Evolutionary conservation across 164 flowering plant genomes (phyloP), one percentile per base, ranked within the genome.

Genomic region (Piper betle): DNA sequence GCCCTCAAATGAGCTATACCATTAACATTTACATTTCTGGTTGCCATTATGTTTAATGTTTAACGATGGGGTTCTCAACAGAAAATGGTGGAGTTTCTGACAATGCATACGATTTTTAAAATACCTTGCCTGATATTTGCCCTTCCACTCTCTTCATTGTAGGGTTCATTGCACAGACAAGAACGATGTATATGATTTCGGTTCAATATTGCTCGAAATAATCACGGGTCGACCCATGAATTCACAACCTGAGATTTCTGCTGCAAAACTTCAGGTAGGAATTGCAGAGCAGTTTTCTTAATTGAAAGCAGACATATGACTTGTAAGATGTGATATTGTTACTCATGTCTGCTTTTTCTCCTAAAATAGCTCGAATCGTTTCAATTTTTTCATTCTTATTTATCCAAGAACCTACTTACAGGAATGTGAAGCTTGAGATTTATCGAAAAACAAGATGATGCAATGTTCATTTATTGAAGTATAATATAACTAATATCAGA

Each of bases 201-300:
- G 97, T 53, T 78, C 84, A 11, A 88, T 94, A 67, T 64, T 94
- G 57, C 80, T 91, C 17, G 97, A 94, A 71, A 62, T 85, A 40
- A 77, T 90, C 57, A 54, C 71, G 2, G 99, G 99, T 53, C 80
- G 66, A 68, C 77, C 80, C 16, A 58, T 86, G 42, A 72, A 60
- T 52, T 74, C 84, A n/a, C 66, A n/a, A 42, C 67, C 59, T 58
- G 89, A 93, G 62, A 77, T 81, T 41, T 72, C 76, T 57, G 65
- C 39, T 57, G 52, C 74, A 19, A 82, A 66, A 77, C 74, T 79
- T 55, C 81, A 75, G 84, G 96, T 88, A 76, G 50, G 15, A 10
- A 46, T 46, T 15, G 12, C 3, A 46, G 15, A 10, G 6, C 50
- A 46, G 15, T 46, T 25, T 25, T 25, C 33, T 1, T 25, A 25